Evolutionary conservation across 768 basidiomycete species (phyloP).

Genomic region (Paxillus rubicundulus): DNA sequence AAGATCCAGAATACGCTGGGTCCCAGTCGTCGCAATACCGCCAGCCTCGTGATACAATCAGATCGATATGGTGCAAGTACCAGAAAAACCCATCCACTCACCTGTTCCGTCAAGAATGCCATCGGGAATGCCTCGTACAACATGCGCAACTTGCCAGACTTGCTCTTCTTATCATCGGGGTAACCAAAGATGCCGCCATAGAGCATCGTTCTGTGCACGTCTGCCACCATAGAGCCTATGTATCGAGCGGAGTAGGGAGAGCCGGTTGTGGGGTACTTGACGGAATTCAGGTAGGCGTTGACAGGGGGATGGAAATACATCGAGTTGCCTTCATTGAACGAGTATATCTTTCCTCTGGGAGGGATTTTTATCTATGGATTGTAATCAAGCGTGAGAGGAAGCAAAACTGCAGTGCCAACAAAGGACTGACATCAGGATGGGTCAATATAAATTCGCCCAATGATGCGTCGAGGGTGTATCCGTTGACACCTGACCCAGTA

Average conservation of each 20-base stretch:
- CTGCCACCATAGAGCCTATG: conserved; percentile 99
- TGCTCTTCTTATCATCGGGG: conserved; percentile 96
- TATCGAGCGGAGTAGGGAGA: conserved; percentile 88
- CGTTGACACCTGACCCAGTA: conserved; percentile 94
- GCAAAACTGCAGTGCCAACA: background rate
- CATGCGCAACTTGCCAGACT: conserved; percentile 90
- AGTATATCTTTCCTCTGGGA: conserved; percentile 95
- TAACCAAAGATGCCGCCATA: conserved; percentile 99
- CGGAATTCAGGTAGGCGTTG: conserved; percentile 77
- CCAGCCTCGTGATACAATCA: conserved; percentile 62
- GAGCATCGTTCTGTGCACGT: conserved; percentile 92
- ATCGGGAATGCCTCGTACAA: conserved; percentile 98
- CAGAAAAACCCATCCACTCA: conserved; percentile 31
- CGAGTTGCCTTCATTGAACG: conserved; percentile 98
- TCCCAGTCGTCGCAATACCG: conserved; percentile 94
- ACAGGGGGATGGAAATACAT: conserved; percentile 89
- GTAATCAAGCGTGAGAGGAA: conserved; percentile 1
- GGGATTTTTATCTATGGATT: conserved; percentile 81
- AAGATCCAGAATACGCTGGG: conserved; percentile 90
- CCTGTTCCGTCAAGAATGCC: conserved; percentile 94
- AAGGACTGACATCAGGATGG: conserved; percentile 76
- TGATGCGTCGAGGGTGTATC: conserved; percentile 93
- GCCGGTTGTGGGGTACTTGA: conserved; percentile 81
- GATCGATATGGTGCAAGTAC: background rate
- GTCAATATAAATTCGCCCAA: conserved; percentile 99